These are phyloP conservation scores for Citrus mangshanensis DNA, from an alignment of 345 rosid species.

Conservation along the genomic window DNA sequence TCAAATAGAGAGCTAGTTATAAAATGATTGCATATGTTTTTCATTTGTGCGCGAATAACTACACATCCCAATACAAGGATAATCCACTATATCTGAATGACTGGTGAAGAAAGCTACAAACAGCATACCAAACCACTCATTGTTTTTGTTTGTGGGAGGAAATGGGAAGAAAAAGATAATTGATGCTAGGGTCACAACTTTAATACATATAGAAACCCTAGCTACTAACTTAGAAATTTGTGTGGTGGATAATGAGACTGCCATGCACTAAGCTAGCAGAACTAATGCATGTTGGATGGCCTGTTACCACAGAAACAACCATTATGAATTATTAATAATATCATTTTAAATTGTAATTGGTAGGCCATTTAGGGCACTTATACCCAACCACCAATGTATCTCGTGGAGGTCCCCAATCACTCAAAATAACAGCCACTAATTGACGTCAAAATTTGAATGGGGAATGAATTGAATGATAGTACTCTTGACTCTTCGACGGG, in stretches of 20 bases:
- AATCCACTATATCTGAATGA: neutral
- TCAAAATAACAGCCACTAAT: conserved; percentile 18
- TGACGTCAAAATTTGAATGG: neutral
- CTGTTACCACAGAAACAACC: neutral
- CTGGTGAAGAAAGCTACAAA: neutral
- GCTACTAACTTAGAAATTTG: neutral
- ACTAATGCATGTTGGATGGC: too few relatives aligned
- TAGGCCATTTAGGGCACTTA: conserved; percentile 26
- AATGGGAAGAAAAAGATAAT: neutral
- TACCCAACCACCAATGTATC: conserved; percentile 9
- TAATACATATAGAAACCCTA: neutral
- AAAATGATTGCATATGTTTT: neutral
- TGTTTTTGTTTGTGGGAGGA: neutral
- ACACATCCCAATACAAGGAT: neutral
- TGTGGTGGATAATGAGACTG: neutral
- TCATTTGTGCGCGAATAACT: neutral
- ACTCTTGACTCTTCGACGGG: neutral
- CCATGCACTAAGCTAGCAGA: neutral
- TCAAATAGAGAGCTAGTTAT: neutral
- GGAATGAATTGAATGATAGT: neutral
- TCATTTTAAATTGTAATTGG: conserved; percentile 6
- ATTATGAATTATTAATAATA: neutral
- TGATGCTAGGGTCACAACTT: neutral
- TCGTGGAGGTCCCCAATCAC: conserved; percentile 17
- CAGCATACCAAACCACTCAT: neutral